Base-by-base conservation (phyloP, 257 asterid species). In the Petunia secreta region DNA sequence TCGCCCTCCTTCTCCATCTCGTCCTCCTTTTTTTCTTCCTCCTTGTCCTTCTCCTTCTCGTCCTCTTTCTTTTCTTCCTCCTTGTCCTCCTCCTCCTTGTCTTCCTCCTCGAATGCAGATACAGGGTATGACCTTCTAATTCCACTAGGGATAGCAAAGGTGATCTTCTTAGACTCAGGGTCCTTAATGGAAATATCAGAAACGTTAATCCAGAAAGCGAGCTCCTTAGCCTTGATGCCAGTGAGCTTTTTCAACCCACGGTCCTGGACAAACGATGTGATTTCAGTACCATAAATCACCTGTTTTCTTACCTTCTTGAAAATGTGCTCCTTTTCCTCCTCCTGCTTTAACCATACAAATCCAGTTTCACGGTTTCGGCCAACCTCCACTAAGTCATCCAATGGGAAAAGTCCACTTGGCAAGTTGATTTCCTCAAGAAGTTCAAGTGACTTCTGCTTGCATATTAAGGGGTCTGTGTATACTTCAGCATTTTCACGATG, bases 141-240 rank as follows among this genome's bases (percentile, higher is more conserved):
- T 4, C 94, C 94, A 6, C 89, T 80, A 0, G 92, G 83, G 40
- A 91, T 87, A 3, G 79, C 86, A 53, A 92, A 91, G 14, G 88
- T 85, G 15, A 89, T 87, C 53, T 89, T 88, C 3, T 84, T 91
- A 4, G 91, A 86, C n/a, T 39, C 64, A 0, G 87, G 87, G 2
- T 92, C 94, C 65, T 68, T 81, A 57, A 92, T 85, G 3, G 85
- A 88, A 15, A 90, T 91, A 78, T 90, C 88, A 11, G 85, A 78
- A 50, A 91, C 62, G 0, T 89, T 86, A 68, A 93, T 39, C 95
- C 97, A 91, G 79, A 93, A 64, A 80, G 91, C 87, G 57, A 92
- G 52, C 88, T 90, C 96, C 88, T 90, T 93, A 82, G 91, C 85
- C 85, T 91, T 89, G 58, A 93, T 94, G 8, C 98, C 98, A 0